A percentile compares a stretch with the other conserved stretches of the same genome.
Conservation (phyloP, 2,329 filamentous ascomycete species). For the Xylariaceae sp. region DNA sequence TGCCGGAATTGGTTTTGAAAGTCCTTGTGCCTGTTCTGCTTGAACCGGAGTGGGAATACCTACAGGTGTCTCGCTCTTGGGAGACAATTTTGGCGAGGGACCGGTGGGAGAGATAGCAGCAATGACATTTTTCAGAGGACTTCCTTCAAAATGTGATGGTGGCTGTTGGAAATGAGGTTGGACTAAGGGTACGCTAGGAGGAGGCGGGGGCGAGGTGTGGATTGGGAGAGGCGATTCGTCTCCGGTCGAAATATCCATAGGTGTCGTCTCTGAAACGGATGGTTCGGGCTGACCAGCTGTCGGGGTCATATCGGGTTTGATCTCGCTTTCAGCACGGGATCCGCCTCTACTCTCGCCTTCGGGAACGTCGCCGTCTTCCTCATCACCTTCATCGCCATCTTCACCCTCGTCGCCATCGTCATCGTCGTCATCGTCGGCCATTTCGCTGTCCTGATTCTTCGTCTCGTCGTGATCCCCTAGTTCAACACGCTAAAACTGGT, state of each 20-base stretch:
- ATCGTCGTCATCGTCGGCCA: slow-evolving; percentile 55
- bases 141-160: slow-evolving; percentile 48
- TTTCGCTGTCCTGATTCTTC: slow-evolving; percentile 54
- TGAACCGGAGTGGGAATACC: background rate
- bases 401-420: slow-evolving; percentile 52
- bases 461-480: slow-evolving; percentile 47
- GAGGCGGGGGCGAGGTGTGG: slow-evolving; percentile 26
- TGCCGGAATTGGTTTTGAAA: slow-evolving; percentile 12
- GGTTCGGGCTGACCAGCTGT: slow-evolving; percentile 31
- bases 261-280: slow-evolving; percentile 22
- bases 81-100: slow-evolving; percentile 28
- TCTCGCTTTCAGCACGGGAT: slow-evolving; percentile 35
- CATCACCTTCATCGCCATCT: slow-evolving; percentile 49
- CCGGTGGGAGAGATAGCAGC: slow-evolving; percentile 49
- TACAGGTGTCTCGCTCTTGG: slow-evolving; percentile 8
- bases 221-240: slow-evolving; percentile 14
- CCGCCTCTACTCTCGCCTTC: slow-evolving; percentile 49
- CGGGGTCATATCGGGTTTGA: slow-evolving; percentile 36
- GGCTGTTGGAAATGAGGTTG: slow-evolving; percentile 30
- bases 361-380: slow-evolving; percentile 45
- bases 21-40: background rate
- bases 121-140: slow-evolving; percentile 56
- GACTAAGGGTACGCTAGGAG: slow-evolving; percentile 37
- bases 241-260: slow-evolving; percentile 23
- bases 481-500: slow-evolving; percentile 42